Evolutionary conservation across 805 yeast species (phyloP).

Genomic region (Lipomyces spencermartinsiae): DNA sequence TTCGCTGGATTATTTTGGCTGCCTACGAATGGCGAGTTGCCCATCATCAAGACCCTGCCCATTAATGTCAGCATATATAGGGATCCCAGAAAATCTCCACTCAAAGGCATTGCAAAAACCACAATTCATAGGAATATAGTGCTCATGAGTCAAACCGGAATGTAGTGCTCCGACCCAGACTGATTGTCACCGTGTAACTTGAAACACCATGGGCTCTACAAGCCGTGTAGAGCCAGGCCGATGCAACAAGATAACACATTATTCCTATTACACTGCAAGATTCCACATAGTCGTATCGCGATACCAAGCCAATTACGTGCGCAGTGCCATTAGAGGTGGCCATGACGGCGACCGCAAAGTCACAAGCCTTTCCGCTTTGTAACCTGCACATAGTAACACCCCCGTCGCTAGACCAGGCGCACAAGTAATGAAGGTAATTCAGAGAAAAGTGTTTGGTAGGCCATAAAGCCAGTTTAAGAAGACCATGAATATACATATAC

Average conservation of each 20-base stretch:
- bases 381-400: background rate
- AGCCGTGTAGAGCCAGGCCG: background rate
- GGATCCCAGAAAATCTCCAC: background rate
- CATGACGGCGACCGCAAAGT: background rate
- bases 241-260: background rate
- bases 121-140: background rate
- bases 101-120: background rate
- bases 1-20: slow-evolving; percentile 21
- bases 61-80: background rate
- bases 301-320: background rate
- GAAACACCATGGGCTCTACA: background rate
- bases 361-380: background rate
- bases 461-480: background rate
- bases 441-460: background rate
- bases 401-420: background rate
- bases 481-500: slow-evolving; percentile 24
- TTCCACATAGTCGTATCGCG: background rate
- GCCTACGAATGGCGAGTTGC: slow-evolving; percentile 28
- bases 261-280: background rate
- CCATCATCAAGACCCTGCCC: slow-evolving; percentile 25
- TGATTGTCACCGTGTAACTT: background rate
- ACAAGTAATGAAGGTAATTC: background rate
- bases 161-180: background rate
- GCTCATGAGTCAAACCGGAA: background rate
- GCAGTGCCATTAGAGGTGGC: background rate